Conservation (phyloP, 2,329 filamentous ascomycete genomes). For the Chrysosporium queenslandicum region DNA sequence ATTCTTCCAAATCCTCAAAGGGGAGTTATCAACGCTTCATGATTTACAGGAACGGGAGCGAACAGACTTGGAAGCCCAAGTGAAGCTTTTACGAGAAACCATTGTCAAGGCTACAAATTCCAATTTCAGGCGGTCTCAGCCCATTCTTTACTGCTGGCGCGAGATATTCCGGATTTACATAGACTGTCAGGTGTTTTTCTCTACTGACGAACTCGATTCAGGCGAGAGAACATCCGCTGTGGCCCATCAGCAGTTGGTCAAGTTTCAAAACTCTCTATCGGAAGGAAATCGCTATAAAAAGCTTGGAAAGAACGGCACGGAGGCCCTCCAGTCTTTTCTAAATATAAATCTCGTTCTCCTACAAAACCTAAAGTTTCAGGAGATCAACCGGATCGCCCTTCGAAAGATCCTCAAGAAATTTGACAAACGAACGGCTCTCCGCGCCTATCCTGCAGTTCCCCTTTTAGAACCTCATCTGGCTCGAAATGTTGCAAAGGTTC, state of each 20-base stretch:
- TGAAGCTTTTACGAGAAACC: conserved; percentile 54
- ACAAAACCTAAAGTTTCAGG: conserved; percentile 72
- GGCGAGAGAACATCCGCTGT: conserved; percentile 55
- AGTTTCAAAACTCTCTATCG: conserved; percentile 59
- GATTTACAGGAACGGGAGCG: conserved; percentile 58
- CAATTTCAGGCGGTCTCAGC: conserved; percentile 51
- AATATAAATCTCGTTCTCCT: conserved; percentile 64
- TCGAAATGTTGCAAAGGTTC: conserved; percentile 59
- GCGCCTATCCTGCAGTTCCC: conserved; percentile 55
- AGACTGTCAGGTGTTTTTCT: conserved; percentile 73
- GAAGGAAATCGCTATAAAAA: conserved; percentile 41
- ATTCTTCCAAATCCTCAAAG: conserved; percentile 68
- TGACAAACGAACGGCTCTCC: conserved; percentile 70
- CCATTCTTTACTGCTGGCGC: conserved; percentile 66
- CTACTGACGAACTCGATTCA: conserved; percentile 60
- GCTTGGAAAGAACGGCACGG: conserved; percentile 51
- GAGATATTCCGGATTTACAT: conserved; percentile 73
- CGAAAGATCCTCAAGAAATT: conserved; percentile 86
- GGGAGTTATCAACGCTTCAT: conserved; percentile 60
- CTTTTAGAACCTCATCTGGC: conserved; percentile 51
- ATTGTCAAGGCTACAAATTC: conserved; percentile 53
- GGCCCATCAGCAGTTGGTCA: conserved; percentile 57
- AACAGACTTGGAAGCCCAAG: conserved; percentile 51
- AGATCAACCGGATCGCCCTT: conserved; percentile 69
- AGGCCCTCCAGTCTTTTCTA: conserved; percentile 59